These are phyloP conservation scores for Chamaenerion angustifolium DNA, from an alignment of 345 rosid genomes.

Conservation along the genomic window DNA sequence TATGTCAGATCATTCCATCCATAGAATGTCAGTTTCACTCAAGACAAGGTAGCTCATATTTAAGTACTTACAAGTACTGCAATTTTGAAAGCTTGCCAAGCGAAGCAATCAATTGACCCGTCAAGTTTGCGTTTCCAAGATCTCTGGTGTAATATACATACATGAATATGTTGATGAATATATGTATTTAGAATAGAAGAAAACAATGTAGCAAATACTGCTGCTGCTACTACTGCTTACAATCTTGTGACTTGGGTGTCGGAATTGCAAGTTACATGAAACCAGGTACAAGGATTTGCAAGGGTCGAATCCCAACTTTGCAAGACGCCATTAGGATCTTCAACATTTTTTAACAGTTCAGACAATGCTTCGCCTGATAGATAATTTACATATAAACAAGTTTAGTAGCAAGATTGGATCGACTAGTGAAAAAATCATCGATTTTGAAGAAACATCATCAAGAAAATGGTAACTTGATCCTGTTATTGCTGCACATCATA, in stretches of 20 bases:
- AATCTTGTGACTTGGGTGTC: conserved; percentile 51
- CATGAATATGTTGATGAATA: no score
- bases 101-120: conserved; percentile 45
- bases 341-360: conserved; percentile 44
- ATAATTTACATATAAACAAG: no score
- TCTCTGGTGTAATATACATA: conserved; percentile 16
- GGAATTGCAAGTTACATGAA: conserved; percentile 59
- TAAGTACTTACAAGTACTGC: conserved; percentile 59
- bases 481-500: no score
- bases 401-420: no score
- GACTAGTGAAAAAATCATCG: no score
- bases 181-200: no score
- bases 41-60: not conserved
- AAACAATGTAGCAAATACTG: no score
- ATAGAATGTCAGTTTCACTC: no score
- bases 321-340: conserved; percentile 50
- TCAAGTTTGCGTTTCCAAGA: conserved; percentile 51
- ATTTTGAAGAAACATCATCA: no score
- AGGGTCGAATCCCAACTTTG: conserved; percentile 70
- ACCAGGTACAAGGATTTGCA: conserved; percentile 73
- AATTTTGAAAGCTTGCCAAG: conserved; percentile 48
- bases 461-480: no score
- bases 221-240: no score
- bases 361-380: conserved; percentile 64
- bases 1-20: no score